Conservation (phyloP, 306 rosid genomes). For the Neltuma alba region DNA sequence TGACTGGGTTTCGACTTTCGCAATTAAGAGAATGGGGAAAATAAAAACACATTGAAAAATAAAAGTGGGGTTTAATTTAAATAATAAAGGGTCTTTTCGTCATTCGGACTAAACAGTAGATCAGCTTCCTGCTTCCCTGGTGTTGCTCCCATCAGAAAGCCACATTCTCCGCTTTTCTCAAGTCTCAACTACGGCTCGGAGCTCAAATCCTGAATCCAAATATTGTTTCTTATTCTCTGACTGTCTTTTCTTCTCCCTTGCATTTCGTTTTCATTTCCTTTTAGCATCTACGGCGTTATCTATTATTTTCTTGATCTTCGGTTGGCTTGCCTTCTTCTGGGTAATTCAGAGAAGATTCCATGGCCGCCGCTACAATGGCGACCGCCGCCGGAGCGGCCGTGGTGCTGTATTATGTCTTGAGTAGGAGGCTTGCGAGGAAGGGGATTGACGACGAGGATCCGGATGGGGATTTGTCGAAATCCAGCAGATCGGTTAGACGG, state of each 20-base stretch:
- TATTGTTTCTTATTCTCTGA: not conserved
- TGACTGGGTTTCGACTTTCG: not conserved
- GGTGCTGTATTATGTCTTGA: conserved; percentile 62
- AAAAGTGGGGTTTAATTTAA: not conserved
- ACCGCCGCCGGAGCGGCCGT: conserved; percentile 95
- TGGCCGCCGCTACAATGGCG: conserved; percentile 96
- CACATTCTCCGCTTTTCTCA: conserved; percentile 28
- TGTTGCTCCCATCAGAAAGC: conserved; percentile 21
- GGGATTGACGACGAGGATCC: conserved; percentile 51
- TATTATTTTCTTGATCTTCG: conserved; percentile 17
- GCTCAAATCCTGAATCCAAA: conserved; percentile 11
- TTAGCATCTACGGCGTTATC: not conserved
- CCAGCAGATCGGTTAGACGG: conserved; percentile 64
- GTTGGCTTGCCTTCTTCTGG: not conserved
- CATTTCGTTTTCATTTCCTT: conserved; percentile 16
- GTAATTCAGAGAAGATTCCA: conserved; percentile 27
- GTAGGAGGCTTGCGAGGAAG: conserved; percentile 52
- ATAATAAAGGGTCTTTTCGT: conserved; percentile 20
- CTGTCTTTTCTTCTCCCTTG: not conserved
- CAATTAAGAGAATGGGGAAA: not conserved
- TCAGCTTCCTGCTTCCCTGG: conserved; percentile 17
- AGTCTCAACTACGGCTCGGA: conserved; percentile 31
- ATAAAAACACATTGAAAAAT: not conserved
- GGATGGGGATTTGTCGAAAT: conserved; percentile 55
- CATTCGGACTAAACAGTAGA: not conserved